These are phyloP conservation scores for Claviceps paspali DNA, from an alignment of 2,329 filamentous ascomycete species.

Conservation along the genomic window DNA sequence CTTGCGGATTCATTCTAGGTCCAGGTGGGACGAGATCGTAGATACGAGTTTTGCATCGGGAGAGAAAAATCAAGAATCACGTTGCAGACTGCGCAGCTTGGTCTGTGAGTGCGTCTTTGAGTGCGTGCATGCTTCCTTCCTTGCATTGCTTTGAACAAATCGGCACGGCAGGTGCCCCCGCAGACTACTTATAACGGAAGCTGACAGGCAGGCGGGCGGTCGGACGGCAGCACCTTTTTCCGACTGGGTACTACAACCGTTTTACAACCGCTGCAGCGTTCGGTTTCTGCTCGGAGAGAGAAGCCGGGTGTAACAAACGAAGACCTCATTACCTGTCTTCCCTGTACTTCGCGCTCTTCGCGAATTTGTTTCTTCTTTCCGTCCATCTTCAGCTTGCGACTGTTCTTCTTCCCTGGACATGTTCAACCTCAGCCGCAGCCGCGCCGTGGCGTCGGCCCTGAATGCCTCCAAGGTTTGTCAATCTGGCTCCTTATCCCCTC, in stretches of 20 bases:
- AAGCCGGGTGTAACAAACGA: constrained; percentile 3
- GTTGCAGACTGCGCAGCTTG: too few relatives aligned
- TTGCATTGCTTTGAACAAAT: too few relatives aligned
- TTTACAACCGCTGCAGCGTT: constrained; percentile 6
- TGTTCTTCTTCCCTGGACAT: constrained; percentile 34
- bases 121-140: too few relatives aligned
- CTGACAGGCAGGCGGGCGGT: too few relatives aligned
- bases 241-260: too few relatives aligned
- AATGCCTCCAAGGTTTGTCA: constrained; percentile 57
- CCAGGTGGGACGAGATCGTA: too few relatives aligned
- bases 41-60: too few relatives aligned
- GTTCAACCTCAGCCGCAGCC: constrained; percentile 77
- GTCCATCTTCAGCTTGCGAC: constrained; percentile 7
- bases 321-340: constrained; percentile 4
- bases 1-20: too few relatives aligned
- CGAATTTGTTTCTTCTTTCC: constrained; percentile 8
- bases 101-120: too few relatives aligned
- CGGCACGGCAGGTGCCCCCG: too few relatives aligned
- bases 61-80: too few relatives aligned
- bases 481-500: background rate
- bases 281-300: constrained; percentile 11
- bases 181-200: too few relatives aligned
- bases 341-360: constrained; percentile 3
- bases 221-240: constrained; percentile 7
- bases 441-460: constrained; percentile 66